phyloP scores from a whole-genome alignment of 495 filamentous ascomycete species.

The Penicillium herquei region DNA sequence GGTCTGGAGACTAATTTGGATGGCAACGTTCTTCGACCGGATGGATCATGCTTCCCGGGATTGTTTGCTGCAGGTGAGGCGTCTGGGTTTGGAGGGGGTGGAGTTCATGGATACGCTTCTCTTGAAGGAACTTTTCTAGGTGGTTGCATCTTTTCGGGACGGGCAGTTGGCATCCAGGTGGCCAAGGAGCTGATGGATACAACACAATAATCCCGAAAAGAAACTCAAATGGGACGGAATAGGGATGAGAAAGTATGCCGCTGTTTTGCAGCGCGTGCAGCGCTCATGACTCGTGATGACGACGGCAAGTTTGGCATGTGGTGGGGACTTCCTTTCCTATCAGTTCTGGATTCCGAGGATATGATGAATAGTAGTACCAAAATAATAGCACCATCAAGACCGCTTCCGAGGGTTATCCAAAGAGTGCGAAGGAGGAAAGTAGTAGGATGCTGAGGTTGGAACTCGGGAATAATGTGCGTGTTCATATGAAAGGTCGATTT shows the following conservation, averaged over 20 bases:
- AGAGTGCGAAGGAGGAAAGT: no score
- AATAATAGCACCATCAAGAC: no score
- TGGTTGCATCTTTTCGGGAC: slow-evolving; percentile 5
- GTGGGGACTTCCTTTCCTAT: slow-evolving; percentile 68
- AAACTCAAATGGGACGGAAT: neutral
- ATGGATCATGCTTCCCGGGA: slow-evolving; percentile 1
- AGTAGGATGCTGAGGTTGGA: no score
- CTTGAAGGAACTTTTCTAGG: slow-evolving; percentile 6
- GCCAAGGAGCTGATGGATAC: neutral
- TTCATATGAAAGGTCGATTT: no score
- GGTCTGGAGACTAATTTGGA: slow-evolving; percentile 1
- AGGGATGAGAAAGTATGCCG: no score
- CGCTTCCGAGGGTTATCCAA: no score
- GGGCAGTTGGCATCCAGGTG: slow-evolving; percentile 1
- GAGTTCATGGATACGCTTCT: slow-evolving; percentile 3
- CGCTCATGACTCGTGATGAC: slow-evolving; percentile 64
- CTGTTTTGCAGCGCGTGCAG: slow-evolving; percentile 73
- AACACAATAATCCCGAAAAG: neutral
- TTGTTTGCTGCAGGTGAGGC: slow-evolving; percentile 4
- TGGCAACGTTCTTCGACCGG: slow-evolving; percentile 4
- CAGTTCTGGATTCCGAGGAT: slow-evolving; percentile 9
- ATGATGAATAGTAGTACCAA: slow-evolving; percentile 29
- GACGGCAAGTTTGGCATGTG: slow-evolving; percentile 80
- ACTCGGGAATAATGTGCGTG: no score
- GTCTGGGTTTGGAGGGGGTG: slow-evolving; percentile 3